phyloP scores from a whole-genome alignment of 2,329 filamentous ascomycete genomes.

The Neonectria neomacrospora region DNA sequence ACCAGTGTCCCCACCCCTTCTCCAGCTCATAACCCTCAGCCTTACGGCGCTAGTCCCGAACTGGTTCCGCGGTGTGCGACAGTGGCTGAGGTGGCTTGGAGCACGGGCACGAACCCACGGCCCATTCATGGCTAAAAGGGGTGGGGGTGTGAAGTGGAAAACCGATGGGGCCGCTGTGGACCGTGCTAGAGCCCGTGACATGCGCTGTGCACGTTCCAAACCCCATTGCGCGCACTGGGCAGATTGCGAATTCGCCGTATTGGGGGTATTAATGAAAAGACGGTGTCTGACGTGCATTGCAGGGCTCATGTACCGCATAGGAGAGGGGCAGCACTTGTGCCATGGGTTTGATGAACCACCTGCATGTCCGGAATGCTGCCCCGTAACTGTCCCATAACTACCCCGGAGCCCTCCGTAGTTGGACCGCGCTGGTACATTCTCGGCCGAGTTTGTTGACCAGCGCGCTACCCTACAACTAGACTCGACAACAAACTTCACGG shows the following conservation, averaged over 20 bases:
- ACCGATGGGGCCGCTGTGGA: neutral
- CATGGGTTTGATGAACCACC: constrained; percentile 22
- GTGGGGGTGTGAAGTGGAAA: neutral
- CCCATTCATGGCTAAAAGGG: neutral
- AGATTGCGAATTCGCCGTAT: constrained; percentile 20
- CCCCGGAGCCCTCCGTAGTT: neutral
- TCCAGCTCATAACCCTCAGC: constrained; percentile 8
- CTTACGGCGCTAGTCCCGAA: constrained; percentile 12
- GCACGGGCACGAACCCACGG: neutral
- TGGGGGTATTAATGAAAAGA: constrained; percentile 17
- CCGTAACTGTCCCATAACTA: neutral
- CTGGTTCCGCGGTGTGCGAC: neutral
- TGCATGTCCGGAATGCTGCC: constrained; percentile 2
- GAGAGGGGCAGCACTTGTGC: neutral
- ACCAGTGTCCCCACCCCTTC: neutral
- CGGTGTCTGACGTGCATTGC: constrained; percentile 27
- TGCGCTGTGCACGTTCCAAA: neutral
- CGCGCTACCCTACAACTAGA: constrained; percentile 19
- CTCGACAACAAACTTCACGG: neutral
- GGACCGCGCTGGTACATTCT: neutral
- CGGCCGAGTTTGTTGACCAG: neutral
- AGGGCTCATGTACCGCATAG: constrained; percentile 11
- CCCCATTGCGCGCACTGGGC: constrained; percentile 1
- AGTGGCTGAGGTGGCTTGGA: constrained; percentile 17
- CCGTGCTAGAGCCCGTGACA: neutral